These are phyloP conservation scores for Tubosaeta brunneosetosa DNA, from an alignment of 768 basidiomycete genomes.

Conservation along the genomic window DNA sequence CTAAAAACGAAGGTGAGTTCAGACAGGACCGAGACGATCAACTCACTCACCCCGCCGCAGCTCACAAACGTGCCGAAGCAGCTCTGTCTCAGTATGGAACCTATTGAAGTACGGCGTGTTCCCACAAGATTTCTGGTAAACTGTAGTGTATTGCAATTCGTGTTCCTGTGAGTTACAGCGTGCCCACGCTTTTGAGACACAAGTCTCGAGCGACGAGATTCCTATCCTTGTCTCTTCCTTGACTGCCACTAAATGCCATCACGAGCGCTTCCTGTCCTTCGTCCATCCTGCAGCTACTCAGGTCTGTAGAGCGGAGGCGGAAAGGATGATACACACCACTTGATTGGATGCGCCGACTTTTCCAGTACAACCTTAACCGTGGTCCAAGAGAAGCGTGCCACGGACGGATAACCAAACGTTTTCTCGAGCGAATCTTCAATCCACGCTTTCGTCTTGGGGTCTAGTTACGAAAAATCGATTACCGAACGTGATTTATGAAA, in stretches of 20 bases:
- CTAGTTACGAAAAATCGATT: conserved; percentile 35
- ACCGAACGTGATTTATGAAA: not conserved
- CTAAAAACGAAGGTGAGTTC: conserved; percentile 22
- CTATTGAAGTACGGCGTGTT: conserved; percentile 7
- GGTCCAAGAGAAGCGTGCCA: conserved; percentile 94
- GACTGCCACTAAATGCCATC: conserved; percentile 67
- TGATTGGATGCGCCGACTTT: conserved; percentile 68
- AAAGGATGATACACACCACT: conserved; percentile 57
- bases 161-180: conserved; percentile 38
- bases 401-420: conserved; percentile 86
- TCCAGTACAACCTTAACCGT: conserved; percentile 85
- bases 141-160: conserved; percentile 13
- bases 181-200: conserved; percentile 63
- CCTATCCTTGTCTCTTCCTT: conserved; percentile 72
- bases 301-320: not conserved
- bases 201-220: conserved; percentile 70
- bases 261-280: conserved; percentile 75
- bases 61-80: conserved; percentile 4
- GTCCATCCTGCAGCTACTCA: conserved; percentile 57
- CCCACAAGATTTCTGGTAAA: not conserved
- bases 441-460: conserved; percentile 92
- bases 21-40: too few species aligned
- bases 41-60: conserved; percentile 9
- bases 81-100: conserved; percentile 13
- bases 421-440: conserved; percentile 70